Evolutionary conservation across 2,329 filamentous ascomycete genomes (phyloP), one percentile per base, ranked within the genome.

Genomic region (Metarhizium humberi): DNA sequence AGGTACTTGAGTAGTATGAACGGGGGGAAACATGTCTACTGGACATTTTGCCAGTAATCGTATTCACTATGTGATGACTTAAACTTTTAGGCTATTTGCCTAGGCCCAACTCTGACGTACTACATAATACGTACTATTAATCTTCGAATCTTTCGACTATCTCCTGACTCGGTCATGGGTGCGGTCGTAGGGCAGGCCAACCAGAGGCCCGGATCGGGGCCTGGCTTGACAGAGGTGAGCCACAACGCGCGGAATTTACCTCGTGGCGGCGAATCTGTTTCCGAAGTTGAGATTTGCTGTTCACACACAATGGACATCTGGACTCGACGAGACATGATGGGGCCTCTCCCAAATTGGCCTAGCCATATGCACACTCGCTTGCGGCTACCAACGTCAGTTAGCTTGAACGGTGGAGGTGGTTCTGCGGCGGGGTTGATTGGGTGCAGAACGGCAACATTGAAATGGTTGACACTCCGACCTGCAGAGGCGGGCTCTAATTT

Each of bases 321-420:
- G 25, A 25, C 25, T 34, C 32, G 7, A 34, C 32, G 6, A 11
- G 32, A 34, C 7, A 18, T 29, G 46, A 25, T 16, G 20, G 46
- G 20, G 42, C 20, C 16, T 18, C 18, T 13, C 47, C 25, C 38
- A 52, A 57, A 45, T 30, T 47, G 51, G 50, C 53, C 47, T 53
- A 54, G 18, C 38, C 10, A 50, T 16, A 20, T 42, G 43, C n/a
- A 55, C 34, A n/a, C 47, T 58, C 57, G 55, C 57, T 58, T 58
- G 53, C 47, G 55, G 46, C 53, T 56, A 46, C 55, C 52, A 52
- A 56, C 57, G 57, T 55, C 25, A 54, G 56, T 56, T 56, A 58
- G 56, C 38, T 42, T 43, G n/a, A 50, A 32, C 11, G 30, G 25
- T 52, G 53, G 36, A 49, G n/a, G 36, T 10, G 53, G 7, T 16